Percentiles rank a stretch among this genome's conserved stretches.
phyloP scores from a whole-genome alignment of 768 basidiomycete species.

The Trametes elegans region DNA sequence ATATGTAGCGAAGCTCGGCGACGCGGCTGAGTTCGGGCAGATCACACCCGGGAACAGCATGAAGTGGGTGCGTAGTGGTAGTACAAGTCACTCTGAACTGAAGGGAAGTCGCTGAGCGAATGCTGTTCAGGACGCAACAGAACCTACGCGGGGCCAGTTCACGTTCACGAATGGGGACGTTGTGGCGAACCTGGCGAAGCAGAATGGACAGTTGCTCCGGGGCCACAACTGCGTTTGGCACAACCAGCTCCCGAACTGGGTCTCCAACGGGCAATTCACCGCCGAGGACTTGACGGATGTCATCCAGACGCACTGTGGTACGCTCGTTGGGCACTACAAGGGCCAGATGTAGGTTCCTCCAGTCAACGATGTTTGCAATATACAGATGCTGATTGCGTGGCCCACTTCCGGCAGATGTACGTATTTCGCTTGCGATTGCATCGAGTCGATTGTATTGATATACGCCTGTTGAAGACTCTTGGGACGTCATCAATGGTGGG shows the following conservation, averaged over 20 bases:
- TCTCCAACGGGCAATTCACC: slow-evolving; percentile 42
- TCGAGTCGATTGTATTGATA: not conserved
- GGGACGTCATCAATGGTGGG: slow-evolving; percentile 52
- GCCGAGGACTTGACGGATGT: slow-evolving; percentile 42
- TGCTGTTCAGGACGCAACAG: slow-evolving; percentile 46
- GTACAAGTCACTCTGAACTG: not conserved
- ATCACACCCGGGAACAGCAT: slow-evolving; percentile 45
- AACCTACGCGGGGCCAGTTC: slow-evolving; percentile 46
- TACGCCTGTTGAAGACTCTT: slow-evolving; percentile 34
- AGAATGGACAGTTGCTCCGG: slow-evolving; percentile 47
- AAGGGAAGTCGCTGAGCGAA: not conserved
- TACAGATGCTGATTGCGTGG: too few species aligned
- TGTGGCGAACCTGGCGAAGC: slow-evolving; percentile 43
- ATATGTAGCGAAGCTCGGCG: too few species aligned
- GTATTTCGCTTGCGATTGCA: not conserved
- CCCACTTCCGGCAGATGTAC: slow-evolving; percentile 25
- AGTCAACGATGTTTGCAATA: not conserved
- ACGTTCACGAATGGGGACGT: slow-evolving; percentile 46
- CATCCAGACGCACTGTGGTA: slow-evolving; percentile 47
- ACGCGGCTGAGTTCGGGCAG: slow-evolving; percentile 45
- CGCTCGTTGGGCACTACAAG: slow-evolving; percentile 51
- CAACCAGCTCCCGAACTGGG: slow-evolving; percentile 52
- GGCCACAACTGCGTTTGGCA: slow-evolving; percentile 48
- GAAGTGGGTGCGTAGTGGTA: slow-evolving; percentile 39
- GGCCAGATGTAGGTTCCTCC: slow-evolving; percentile 43